phyloP scores from a whole-genome alignment of 2,329 filamentous ascomycete genomes.

The Lomentospora prolificans region DNA sequence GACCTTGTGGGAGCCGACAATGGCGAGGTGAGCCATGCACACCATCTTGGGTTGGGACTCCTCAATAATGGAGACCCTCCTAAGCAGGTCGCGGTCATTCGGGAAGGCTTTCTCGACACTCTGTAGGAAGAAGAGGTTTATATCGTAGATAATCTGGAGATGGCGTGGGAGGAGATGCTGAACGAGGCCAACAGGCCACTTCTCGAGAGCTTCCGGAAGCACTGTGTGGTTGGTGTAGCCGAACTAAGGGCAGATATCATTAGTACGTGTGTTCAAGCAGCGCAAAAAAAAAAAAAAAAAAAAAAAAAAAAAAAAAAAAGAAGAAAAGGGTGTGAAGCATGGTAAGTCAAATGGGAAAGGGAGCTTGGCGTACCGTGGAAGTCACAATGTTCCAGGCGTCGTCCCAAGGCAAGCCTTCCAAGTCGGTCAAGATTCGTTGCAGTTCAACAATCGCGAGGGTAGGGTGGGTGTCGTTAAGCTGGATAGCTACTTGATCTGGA shows the following conservation, averaged over 20 bases:
- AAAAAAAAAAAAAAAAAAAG: no score
- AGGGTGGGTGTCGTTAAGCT: slow-evolving; percentile 96
- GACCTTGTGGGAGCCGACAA: slow-evolving; percentile 98
- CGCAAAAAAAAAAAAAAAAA: no score
- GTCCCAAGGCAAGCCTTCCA: slow-evolving; percentile 89
- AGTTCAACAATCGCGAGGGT: slow-evolving; percentile 94
- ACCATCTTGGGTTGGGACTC: slow-evolving; percentile 97
- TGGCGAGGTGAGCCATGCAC: slow-evolving; percentile 89
- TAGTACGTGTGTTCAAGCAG: no score
- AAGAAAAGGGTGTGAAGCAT: no score
- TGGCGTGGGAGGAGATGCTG: slow-evolving; percentile 91
- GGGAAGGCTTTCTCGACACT: slow-evolving; percentile 84
- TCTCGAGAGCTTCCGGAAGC: slow-evolving; percentile 91
- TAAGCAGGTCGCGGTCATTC: slow-evolving; percentile 74
- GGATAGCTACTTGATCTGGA: slow-evolving; percentile 88
- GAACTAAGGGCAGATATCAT: slow-evolving; percentile 39
- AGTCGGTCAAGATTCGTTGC: slow-evolving; percentile 81
- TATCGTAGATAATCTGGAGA: slow-evolving; percentile 95
- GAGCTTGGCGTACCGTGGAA: slow-evolving; percentile 43
- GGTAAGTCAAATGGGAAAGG: no score
- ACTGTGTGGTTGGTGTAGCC: slow-evolving; percentile 99
- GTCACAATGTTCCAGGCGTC: slow-evolving; percentile 78
- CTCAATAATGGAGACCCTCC: slow-evolving; percentile 91
- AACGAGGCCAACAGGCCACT: slow-evolving; percentile 90
- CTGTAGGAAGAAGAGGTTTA: slow-evolving; percentile 92